phyloP scores from a whole-genome alignment of 352 stramenopile species.

The Blastocystis sp. region DNA sequence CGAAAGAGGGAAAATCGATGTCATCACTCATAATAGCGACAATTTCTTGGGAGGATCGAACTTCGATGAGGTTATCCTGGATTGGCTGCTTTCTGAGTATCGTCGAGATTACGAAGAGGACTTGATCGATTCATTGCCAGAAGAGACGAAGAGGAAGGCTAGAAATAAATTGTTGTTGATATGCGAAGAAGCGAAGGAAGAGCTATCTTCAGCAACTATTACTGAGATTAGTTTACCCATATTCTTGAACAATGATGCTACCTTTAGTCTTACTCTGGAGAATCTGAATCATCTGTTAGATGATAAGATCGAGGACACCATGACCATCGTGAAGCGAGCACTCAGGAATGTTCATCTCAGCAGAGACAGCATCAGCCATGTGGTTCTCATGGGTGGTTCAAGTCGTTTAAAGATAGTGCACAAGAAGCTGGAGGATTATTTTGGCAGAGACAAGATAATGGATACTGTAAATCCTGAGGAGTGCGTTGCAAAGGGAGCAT shows the following conservation, averaged over 20 bases:
- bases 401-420: constrained; percentile 70
- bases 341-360: constrained; percentile 88
- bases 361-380: constrained; percentile 82
- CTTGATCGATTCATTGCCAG: constrained; percentile 60
- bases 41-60: constrained; percentile 81
- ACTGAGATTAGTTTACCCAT: constrained; percentile 71
- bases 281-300: constrained; percentile 97
- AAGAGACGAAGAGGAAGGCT: constrained; percentile 84
- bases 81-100: constrained; percentile 98
- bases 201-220: constrained; percentile 79
- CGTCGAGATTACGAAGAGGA: constrained; percentile 70
- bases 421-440: constrained; percentile 67
- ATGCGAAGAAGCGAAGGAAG: constrained; percentile 93
- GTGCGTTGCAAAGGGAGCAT: constrained; percentile 57
- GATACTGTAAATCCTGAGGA: constrained; percentile 51
- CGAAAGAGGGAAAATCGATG: constrained; percentile 85
- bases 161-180: constrained; percentile 91
- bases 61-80: constrained; percentile 88
- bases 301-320: constrained; percentile 97
- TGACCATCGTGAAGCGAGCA: constrained; percentile 86
- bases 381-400: constrained; percentile 71
- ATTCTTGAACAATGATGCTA: constrained; percentile 82
- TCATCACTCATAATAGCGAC: constrained; percentile 73
- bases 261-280: constrained; percentile 85
- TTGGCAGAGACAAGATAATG: constrained; percentile 68